Conservation (phyloP, 2,329 filamentous ascomycete species). For the Blastomyces silverae region DNA sequence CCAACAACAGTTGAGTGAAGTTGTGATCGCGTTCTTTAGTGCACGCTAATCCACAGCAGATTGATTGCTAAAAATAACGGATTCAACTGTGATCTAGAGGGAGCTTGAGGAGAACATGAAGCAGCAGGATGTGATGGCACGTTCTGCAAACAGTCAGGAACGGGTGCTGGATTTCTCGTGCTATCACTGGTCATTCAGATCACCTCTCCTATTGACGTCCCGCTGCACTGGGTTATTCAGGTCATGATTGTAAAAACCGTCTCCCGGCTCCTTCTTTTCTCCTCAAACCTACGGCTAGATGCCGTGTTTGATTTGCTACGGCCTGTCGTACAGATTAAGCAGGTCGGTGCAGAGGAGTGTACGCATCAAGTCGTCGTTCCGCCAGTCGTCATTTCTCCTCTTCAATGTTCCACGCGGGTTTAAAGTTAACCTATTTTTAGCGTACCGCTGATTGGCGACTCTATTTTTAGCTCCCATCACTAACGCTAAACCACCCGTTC, state of each 20-base stretch:
- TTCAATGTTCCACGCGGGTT: neutral
- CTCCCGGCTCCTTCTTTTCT: neutral
- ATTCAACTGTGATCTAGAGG: too few species aligned
- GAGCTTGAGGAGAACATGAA: neutral
- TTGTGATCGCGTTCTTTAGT: neutral
- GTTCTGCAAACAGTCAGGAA: neutral
- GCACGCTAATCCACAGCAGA: neutral
- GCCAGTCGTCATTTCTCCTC: too few species aligned
- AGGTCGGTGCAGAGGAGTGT: neutral
- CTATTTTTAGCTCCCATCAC: neutral
- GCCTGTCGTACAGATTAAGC: neutral
- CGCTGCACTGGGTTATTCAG: neutral
- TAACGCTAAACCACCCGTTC: neutral
- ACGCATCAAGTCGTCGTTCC: neutral
- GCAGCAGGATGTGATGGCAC: neutral
- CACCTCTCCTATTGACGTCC: neutral
- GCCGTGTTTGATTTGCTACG: neutral
- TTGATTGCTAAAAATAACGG: conserved; percentile 1
- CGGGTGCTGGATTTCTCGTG: neutral
- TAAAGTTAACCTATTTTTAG: conserved; percentile 2
- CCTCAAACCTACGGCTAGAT: neutral
- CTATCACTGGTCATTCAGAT: neutral
- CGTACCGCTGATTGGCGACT: neutral
- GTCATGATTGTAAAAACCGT: neutral
- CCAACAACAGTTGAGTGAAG: neutral